Percentiles rank a stretch among this genome's conserved stretches.
Conservation (phyloP, 257 asterid genomes). For the Datura wrightii region DNA sequence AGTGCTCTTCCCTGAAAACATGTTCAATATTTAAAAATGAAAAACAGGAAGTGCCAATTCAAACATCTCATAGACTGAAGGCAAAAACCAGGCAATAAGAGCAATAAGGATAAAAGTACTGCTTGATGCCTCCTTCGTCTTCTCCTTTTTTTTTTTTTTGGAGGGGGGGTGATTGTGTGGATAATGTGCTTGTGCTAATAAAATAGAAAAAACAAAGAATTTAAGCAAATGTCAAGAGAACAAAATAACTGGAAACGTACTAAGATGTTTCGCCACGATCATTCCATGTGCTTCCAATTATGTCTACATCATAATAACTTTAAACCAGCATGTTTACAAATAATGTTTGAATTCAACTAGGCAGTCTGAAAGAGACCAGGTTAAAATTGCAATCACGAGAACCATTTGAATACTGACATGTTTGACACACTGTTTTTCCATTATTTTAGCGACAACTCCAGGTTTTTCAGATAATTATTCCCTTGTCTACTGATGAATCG, state of each 20-base stretch:
- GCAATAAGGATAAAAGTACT: neutral
- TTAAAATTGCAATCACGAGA: neutral
- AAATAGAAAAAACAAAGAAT: neutral
- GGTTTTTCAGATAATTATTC: conserved; percentile 8
- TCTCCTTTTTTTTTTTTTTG: neutral
- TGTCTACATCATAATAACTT: conserved; percentile 1
- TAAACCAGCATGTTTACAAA: neutral
- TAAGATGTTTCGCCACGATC: conserved; percentile 10
- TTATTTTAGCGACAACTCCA: conserved; percentile 1
- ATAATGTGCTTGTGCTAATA: neutral
- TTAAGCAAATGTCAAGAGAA: neutral
- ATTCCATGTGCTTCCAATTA: neutral
- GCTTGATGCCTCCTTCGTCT: neutral
- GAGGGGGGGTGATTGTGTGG: neutral
- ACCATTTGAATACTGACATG: conserved; percentile 13
- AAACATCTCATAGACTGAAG: neutral
- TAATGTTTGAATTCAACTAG: neutral
- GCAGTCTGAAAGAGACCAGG: conserved; percentile 14
- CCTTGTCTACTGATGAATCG: conserved; percentile 21
- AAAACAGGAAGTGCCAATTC: neutral
- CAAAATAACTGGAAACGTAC: neutral
- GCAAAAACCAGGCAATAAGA: neutral
- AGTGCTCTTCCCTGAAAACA: conserved; percentile 87
- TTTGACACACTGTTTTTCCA: conserved; percentile 12
- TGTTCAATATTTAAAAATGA: conserved; percentile 32